A percentile compares a stretch with the other conserved stretches of the same genome.
phyloP scores from a whole-genome alignment of 805 yeast genomes.

The Saturnispora hagleri region DNA sequence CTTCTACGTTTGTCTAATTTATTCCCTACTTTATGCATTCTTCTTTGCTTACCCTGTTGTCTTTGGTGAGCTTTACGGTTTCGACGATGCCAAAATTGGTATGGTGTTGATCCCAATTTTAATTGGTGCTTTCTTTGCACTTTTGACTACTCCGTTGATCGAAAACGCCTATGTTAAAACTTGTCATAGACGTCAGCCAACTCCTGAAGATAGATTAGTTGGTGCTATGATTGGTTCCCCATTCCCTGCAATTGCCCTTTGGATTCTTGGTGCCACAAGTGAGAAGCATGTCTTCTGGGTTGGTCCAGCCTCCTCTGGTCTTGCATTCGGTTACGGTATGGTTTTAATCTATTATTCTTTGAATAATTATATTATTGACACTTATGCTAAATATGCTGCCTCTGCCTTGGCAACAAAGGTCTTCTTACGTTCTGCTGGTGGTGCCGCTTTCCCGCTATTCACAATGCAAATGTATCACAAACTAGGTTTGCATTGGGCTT shows the following conservation, averaged over 20 bases:
- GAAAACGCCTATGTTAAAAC: conserved; percentile 52
- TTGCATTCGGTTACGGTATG: conserved; percentile 55
- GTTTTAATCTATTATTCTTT: conserved; percentile 48
- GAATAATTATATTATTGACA: conserved; percentile 81
- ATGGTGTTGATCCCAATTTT: conserved; percentile 84
- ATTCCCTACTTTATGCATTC: conserved; percentile 85
- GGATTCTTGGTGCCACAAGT: conserved; percentile 75
- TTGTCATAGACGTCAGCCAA: conserved; percentile 46
- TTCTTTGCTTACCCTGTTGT: conserved; percentile 94
- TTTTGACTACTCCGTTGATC: conserved; percentile 63
- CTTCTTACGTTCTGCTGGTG: conserved; percentile 72
- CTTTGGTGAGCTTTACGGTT: conserved; percentile 67
- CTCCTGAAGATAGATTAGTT: conserved; percentile 70
- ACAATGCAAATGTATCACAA: conserved; percentile 73
- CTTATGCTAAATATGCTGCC: conserved; percentile 76
- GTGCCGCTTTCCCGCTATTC: conserved; percentile 79
- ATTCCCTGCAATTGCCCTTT: conserved; percentile 70
- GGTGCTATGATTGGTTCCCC: conserved; percentile 83
- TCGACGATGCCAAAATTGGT: conserved; percentile 70
- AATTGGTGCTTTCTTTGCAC: conserved; percentile 74
- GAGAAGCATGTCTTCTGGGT: conserved; percentile 58
- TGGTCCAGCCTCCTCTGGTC: conserved; percentile 51
- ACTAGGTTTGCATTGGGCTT: conserved; percentile 73
- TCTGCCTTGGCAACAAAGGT: conserved; percentile 77
- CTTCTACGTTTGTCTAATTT: conserved; percentile 78